phyloP scores from a whole-genome alignment of 164 flowering plant genomes.

The Stephania japonica region DNA sequence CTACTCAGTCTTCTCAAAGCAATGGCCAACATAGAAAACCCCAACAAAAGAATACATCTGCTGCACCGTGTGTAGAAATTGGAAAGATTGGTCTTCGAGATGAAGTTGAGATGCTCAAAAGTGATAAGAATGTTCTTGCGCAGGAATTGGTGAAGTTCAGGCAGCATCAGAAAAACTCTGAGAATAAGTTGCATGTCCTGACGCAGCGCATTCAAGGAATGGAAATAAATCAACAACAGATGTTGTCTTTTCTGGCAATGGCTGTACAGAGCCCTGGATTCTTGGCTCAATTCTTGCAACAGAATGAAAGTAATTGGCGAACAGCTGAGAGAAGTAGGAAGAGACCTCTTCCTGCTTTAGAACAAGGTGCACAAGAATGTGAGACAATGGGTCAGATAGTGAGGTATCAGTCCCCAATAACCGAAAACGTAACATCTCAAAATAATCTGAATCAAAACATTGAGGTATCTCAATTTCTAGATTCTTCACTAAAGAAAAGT shows the following conservation, averaged over 20 bases:
- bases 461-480: conserved; percentile 24
- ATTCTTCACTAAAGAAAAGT: conserved; percentile 21
- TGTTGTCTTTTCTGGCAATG: conserved; percentile 76
- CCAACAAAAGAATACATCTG: conserved; percentile 23
- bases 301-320: conserved; percentile 59
- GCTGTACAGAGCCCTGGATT: conserved; percentile 69
- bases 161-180: conserved; percentile 50
- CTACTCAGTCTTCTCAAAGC: conserved; percentile 22
- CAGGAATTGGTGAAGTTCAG: conserved; percentile 61
- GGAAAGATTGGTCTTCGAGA: conserved; percentile 30
- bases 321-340: conserved; percentile 37
- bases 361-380: conserved; percentile 30
- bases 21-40: conserved; percentile 27
- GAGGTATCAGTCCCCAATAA: conserved; percentile 39
- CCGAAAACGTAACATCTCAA: conserved; percentile 20
- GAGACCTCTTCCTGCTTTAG: conserved; percentile 24
- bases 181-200: conserved; percentile 35
- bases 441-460: background rate
- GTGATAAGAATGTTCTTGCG: conserved; percentile 46
- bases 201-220: conserved; percentile 56
- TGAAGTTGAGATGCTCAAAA: conserved; percentile 63
- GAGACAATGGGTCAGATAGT: conserved; percentile 46
- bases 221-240: conserved; percentile 78
- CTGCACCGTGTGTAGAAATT: conserved; percentile 22
- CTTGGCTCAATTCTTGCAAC: conserved; percentile 53